A percentile compares a stretch with the other conserved stretches of the same genome.
Evolutionary conservation across 306 rosid genomes (phyloP).

Genomic region (Gleditsia sinensis): DNA sequence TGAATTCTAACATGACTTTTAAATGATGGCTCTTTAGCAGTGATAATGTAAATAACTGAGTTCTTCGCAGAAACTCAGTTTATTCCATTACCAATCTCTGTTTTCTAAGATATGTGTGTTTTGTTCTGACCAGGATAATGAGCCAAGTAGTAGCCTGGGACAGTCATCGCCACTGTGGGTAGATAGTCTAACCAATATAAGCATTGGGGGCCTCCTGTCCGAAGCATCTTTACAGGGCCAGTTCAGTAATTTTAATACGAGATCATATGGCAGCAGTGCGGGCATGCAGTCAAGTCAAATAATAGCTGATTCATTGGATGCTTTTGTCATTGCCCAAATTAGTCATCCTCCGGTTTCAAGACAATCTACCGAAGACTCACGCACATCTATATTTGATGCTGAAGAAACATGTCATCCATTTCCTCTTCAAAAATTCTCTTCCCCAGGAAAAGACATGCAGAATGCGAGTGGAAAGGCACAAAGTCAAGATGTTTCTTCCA

Average conservation of each 20-base stretch:
- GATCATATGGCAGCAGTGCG: slow-evolving; percentile 1
- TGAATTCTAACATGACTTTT: not conserved
- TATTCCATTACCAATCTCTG: not conserved
- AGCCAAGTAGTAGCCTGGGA: not conserved
- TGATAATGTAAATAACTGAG: not conserved
- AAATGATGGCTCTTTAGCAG: too few species aligned
- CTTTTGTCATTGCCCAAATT: slow-evolving; percentile 47
- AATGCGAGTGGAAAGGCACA: slow-evolving; percentile 40
- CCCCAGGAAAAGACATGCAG: slow-evolving; percentile 44
- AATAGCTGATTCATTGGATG: slow-evolving; percentile 65
- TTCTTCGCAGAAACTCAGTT: not conserved
- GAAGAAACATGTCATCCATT: slow-evolving; percentile 90
- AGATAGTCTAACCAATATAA: too few species aligned
- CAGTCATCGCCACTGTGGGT: not conserved
- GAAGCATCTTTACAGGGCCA: too few species aligned
- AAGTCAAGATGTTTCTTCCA: slow-evolving; percentile 48
- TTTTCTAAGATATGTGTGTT: not conserved
- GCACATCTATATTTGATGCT: slow-evolving; percentile 80
- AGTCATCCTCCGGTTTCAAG: slow-evolving; percentile 45
- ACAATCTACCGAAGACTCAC: slow-evolving; percentile 45
- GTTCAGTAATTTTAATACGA: too few species aligned
- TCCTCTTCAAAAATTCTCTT: slow-evolving; percentile 56
- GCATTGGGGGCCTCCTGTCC: too few species aligned
- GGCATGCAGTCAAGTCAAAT: slow-evolving; percentile 50
- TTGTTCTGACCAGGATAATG: slow-evolving; percentile 13